These are phyloP conservation scores for Poa annua DNA, from an alignment of 176 grass and related monocot genomes.

Conservation along the genomic window DNA sequence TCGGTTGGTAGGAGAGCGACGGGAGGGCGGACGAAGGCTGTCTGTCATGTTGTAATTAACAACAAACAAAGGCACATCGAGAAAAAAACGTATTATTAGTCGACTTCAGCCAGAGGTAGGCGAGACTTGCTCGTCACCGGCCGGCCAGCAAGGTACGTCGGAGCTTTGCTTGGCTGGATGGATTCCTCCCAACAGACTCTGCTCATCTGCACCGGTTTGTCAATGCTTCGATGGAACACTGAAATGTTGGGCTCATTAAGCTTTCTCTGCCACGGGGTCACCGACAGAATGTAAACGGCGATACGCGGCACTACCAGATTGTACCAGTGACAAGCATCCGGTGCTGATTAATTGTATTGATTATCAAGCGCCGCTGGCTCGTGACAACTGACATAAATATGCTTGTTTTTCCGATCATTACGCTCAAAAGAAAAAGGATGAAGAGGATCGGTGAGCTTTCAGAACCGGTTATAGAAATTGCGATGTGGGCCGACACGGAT, in stretches of 20 bases:
- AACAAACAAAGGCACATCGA: background rate
- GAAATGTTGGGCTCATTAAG: background rate
- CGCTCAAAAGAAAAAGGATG: too few species aligned
- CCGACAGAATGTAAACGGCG: background rate
- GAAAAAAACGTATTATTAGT: background rate
- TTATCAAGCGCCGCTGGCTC: slow-evolving; percentile 6
- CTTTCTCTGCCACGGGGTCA: background rate
- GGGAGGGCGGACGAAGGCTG: slow-evolving; percentile 15
- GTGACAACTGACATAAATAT: background rate
- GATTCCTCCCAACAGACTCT: slow-evolving; percentile 31
- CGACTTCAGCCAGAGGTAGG: slow-evolving; percentile 38
- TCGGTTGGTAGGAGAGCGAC: slow-evolving; percentile 60
- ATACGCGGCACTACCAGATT: background rate
- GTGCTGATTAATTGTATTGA: background rate
- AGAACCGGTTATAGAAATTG: too few species aligned
- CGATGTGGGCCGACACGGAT: too few species aligned
- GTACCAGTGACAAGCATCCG: background rate
- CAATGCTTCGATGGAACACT: background rate
- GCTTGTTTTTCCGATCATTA: too few species aligned
- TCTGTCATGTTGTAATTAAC: slow-evolving; percentile 27
- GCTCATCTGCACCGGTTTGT: background rate
- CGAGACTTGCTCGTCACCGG: slow-evolving; percentile 39
- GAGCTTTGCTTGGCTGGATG: background rate
- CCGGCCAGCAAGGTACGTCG: background rate
- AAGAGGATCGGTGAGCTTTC: too few species aligned